Evolutionary conservation across 176 grass and related monocot species (phyloP).

Genomic region (Carex littledalei): DNA sequence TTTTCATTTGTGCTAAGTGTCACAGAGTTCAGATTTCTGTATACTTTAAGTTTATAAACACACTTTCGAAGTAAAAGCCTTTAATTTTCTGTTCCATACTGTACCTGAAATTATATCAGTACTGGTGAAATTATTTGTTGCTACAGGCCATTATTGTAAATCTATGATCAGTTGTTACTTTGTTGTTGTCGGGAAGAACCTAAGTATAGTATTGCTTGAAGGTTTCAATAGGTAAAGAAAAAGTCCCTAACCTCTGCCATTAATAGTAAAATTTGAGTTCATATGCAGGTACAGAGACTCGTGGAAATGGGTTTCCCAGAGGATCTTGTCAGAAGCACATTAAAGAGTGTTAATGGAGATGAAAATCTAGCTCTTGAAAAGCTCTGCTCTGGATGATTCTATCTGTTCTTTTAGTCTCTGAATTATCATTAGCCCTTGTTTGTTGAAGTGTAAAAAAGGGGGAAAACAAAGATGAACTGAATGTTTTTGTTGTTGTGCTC

Average conservation of each 20-base stretch:
- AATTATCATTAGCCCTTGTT: background rate
- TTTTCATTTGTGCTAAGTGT: background rate
- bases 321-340: constrained; percentile 67
- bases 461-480: background rate
- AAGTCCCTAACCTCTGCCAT: background rate
- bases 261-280: background rate
- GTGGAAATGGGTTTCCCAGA: constrained; percentile 98
- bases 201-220: background rate
- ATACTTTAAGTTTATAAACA: background rate
- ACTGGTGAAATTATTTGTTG: background rate
- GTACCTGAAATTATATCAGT: background rate
- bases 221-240: background rate
- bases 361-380: constrained; percentile 94
- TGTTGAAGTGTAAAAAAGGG: constrained; percentile 28
- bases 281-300: constrained; percentile 69
- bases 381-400: constrained; percentile 65
- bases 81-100: background rate
- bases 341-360: constrained; percentile 80
- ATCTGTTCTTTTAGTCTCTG: background rate
- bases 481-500: constrained; percentile 5
- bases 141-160: background rate
- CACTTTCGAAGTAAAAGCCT: background rate
- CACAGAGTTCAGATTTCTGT: background rate
- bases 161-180: background rate
- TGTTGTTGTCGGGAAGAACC: background rate